Evolutionary conservation across 2,329 filamentous ascomycete species (phyloP).

Genomic region (Fusarium sp.): DNA sequence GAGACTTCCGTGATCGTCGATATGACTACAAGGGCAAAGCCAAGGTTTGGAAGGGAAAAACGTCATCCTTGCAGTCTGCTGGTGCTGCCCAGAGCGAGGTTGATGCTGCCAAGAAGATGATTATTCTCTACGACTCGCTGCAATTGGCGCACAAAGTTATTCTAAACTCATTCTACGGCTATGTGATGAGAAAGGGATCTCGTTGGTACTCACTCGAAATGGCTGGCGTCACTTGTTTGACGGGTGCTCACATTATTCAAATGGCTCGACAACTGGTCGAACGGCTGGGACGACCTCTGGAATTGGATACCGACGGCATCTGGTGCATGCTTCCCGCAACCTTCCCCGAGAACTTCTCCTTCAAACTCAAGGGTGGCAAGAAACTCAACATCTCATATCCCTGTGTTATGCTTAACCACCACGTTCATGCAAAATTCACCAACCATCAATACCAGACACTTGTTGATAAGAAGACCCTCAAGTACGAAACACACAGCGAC

Average conservation of each 20-base stretch:
- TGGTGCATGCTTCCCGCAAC: slow-evolving; percentile 99
- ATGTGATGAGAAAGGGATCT: slow-evolving; percentile 99
- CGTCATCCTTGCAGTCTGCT: slow-evolving; percentile 83
- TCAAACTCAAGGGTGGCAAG: slow-evolving; percentile 95
- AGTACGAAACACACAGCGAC: slow-evolving; percentile 96
- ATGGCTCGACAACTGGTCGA: slow-evolving; percentile 94
- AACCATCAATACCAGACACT: slow-evolving; percentile 98
- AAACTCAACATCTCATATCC: slow-evolving; percentile 97
- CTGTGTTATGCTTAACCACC: slow-evolving; percentile 98
- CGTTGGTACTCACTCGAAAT: slow-evolving; percentile 99
- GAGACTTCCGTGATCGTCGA: slow-evolving; percentile 93
- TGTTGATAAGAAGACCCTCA: slow-evolving; percentile 79
- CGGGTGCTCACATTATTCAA: slow-evolving; percentile 95
- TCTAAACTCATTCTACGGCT: slow-evolving; percentile 98
- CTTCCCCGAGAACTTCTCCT: slow-evolving; percentile 95
- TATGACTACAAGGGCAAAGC: slow-evolving; percentile 99
- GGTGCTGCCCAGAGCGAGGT: slow-evolving; percentile 81
- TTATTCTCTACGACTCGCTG: slow-evolving; percentile 92
- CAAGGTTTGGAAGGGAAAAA: slow-evolving; percentile 98
- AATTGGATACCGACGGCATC: slow-evolving; percentile 98
- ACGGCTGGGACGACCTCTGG: slow-evolving; percentile 88
- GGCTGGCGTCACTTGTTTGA: slow-evolving; percentile 97
- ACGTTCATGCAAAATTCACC: slow-evolving; percentile 93
- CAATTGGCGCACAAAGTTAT: slow-evolving; percentile 99
- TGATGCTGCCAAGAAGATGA: slow-evolving; percentile 98